phyloP scores from a whole-genome alignment of 2,329 filamentous ascomycete genomes.

The Botrytis byssoidea region DNA sequence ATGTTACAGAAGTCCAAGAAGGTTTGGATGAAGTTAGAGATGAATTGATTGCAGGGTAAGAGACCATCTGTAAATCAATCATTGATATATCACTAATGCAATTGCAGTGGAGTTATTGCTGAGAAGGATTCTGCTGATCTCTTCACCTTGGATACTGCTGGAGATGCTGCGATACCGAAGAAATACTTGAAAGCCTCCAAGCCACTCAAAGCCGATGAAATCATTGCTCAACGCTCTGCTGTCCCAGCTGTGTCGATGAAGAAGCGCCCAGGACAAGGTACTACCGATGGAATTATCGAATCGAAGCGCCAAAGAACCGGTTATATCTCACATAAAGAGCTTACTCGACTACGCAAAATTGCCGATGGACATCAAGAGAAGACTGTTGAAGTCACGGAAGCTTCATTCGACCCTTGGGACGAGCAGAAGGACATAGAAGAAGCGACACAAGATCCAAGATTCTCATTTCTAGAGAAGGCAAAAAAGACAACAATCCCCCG shows the following conservation, averaged over 20 bases:
- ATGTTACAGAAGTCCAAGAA: constrained; percentile 79
- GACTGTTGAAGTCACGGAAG: constrained; percentile 52
- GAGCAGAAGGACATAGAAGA: constrained; percentile 47
- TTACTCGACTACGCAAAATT: constrained; percentile 72
- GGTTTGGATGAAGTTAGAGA: constrained; percentile 83
- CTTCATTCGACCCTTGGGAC: constrained; percentile 79
- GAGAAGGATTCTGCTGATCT: constrained; percentile 82
- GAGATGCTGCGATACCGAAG: constrained; percentile 64
- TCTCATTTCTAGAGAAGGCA: constrained; percentile 65
- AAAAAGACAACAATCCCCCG: constrained; percentile 68
- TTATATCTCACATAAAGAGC: constrained; percentile 82
- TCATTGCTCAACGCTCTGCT: constrained; percentile 79
- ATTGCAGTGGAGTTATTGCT: constrained; percentile 71
- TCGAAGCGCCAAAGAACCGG: constrained; percentile 74
- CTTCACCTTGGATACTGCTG: constrained; percentile 77
- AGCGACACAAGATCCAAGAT: constrained; percentile 50
- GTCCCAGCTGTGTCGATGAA: constrained; percentile 74
- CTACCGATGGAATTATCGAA: constrained; percentile 68
- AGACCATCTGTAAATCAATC: constrained; percentile 15
- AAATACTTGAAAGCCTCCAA: constrained; percentile 70
- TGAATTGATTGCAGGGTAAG: constrained; percentile 84
- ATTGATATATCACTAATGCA: constrained; percentile 21
- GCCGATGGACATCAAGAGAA: constrained; percentile 65
- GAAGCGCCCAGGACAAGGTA: constrained; percentile 71
- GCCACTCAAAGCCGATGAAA: constrained; percentile 84